Evolutionary conservation across 2,329 filamentous ascomycete species (phyloP), one percentile per base, ranked within the genome.

Genomic region (Lasiodiplodia theobromae): DNA sequence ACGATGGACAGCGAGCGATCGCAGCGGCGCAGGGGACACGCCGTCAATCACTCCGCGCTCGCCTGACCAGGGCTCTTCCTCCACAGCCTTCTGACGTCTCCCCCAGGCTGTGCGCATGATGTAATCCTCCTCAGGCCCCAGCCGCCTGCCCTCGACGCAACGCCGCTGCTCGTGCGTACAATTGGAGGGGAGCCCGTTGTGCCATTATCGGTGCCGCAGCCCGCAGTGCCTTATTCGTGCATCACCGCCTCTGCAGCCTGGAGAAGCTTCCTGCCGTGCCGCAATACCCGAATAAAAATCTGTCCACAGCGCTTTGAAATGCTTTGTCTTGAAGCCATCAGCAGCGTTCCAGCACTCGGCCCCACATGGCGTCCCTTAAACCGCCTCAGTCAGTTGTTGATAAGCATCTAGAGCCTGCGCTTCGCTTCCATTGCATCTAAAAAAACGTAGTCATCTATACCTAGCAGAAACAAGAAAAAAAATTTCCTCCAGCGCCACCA

Each of bases 71-170:
- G 23, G 49, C 34, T 44, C 12, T 28, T 12, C 12, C 34, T 44
- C 34, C 28, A 23, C 63, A 28, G 40, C 51, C 49, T 23, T 25
- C 62, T 56, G 51, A 54, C 63, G 51, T 28, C 52, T 44, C 63
- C 63, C 34, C 52, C 52, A n/a, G 60, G 60, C 60, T 64, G 60
- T 51, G 60, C 47, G 44, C 49, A 66, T 66, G 63, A 66, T 66
- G 63, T 66, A 66, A 66, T 66, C 62, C 28, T n/a, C 47, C 51
- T 25, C 62, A 49, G 16, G 25, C 51, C 31, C 31, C 51, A 16
- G 31, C 49, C 16, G 47, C 44, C 47, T 37, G 47, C 23, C 28
- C 62, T 14, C 31, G 23, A n/a, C 25, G 40, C 44, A 37, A n/a
- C 28, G 18, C 31, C 28, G 40, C 16, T 44, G 40, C 40, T 21